phyloP scores from a whole-genome alignment of 345 rosid genomes.

The Brassica incana region DNA sequence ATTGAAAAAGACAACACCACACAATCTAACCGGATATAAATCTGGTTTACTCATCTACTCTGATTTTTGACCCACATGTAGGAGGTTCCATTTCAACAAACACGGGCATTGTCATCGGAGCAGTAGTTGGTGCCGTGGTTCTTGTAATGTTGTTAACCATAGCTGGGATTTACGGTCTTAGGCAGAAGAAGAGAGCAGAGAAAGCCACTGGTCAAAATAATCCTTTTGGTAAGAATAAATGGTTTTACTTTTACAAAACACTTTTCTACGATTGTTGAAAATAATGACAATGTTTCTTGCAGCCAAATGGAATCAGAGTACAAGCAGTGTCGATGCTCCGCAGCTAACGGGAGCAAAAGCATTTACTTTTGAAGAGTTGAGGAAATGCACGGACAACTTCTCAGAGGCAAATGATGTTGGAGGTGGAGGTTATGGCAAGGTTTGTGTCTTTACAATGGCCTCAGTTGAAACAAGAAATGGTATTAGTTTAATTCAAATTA shows the following conservation, averaged over 20 bases:
- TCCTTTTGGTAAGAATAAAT: conserved; percentile 62
- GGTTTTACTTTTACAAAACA: not conserved
- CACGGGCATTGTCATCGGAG: conserved; percentile 65
- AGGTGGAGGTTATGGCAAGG: conserved; percentile 93
- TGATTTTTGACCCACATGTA: not conserved
- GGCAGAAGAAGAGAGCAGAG: conserved; percentile 73
- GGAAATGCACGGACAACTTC: conserved; percentile 64
- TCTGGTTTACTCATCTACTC: not conserved
- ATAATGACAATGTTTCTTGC: conserved; percentile 24
- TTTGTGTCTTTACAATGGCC: conserved; percentile 20
- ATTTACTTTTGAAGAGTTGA: conserved; percentile 73
- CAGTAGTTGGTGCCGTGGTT: conserved; percentile 56
- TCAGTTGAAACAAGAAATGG: not conserved
- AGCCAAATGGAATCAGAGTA: conserved; percentile 70
- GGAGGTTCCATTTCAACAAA: conserved; percentile 45
- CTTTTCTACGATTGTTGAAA: not conserved
- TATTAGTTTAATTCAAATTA: not conserved
- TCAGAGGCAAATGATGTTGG: conserved; percentile 66
- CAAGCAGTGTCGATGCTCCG: conserved; percentile 58
- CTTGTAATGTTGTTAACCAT: conserved; percentile 53
- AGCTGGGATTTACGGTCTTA: conserved; percentile 66
- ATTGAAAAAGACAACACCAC: not conserved
- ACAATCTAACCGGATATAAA: not conserved
- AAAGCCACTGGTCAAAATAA: conserved; percentile 58
- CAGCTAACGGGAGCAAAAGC: conserved; percentile 73